A percentile compares a stretch with the other conserved stretches of the same genome.
Evolutionary conservation across 257 asterid genomes (phyloP).

Genomic region (Rauvolfia tetraphylla): DNA sequence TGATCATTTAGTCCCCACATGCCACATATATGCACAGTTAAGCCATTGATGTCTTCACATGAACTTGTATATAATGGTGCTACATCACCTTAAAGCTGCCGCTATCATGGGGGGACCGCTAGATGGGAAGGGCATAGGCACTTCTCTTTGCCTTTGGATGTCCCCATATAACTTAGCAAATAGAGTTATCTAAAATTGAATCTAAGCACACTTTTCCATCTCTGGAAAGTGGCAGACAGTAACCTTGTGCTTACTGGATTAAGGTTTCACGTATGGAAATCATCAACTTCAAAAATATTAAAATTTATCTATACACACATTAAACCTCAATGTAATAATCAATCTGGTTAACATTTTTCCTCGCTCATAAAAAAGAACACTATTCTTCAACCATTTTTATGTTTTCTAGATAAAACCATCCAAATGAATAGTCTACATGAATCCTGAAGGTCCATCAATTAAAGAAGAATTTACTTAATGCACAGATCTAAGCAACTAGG

Average conservation of each 20-base stretch:
- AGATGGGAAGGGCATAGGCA: neutral
- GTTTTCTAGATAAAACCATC: neutral
- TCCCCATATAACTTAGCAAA: neutral
- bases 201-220: neutral
- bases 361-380: neutral
- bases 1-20: neutral
- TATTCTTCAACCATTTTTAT: too few relatives aligned
- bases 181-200: neutral
- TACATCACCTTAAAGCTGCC: neutral
- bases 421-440: neutral
- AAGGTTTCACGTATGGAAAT: neutral
- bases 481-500: neutral
- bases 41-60: neutral
- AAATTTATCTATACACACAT: neutral
- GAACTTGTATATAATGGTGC: neutral
- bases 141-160: neutral
- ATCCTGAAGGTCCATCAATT: neutral
- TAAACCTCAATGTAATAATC: neutral
- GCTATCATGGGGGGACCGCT: neutral
- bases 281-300: too few relatives aligned
- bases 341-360: neutral
- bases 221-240: neutral
- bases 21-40: neutral
- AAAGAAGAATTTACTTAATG: neutral
- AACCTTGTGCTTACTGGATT: neutral